Evolutionary conservation across 2,329 filamentous ascomycete genomes (phyloP), one percentile per base, ranked within the genome.

Genomic region (Neoscytalidium dimidiatum): DNA sequence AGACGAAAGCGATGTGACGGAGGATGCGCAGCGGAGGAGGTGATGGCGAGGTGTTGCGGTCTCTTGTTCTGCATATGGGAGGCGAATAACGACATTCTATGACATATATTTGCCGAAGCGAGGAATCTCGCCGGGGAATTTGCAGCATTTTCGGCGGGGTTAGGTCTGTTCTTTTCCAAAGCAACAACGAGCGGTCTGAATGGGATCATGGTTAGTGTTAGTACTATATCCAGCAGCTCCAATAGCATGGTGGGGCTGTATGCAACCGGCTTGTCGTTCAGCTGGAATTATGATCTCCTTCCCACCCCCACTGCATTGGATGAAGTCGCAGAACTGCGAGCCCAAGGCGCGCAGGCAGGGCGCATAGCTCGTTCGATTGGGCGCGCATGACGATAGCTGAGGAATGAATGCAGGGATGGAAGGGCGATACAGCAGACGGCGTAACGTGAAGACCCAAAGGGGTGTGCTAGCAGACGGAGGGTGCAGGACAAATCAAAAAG

Each of bases 1-100:
- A 67, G 84, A 86, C 44, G 87, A 89, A 71, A 64, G 63, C 53
- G 63, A 64, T 33, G 13, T 64, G 41, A 60, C 52, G 3, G 52
- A 58, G 13, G 63, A 64, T 23, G 52, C 53, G 29, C 29, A n/a
- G 29, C 41, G 63, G 9, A 49, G 53, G 17, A 33, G 63, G 14
- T 58, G 31, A 51, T 31, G 29, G 21, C 3, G n/a, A 43, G 14
- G 19, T 14, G 9, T 51, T 51, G 41, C 17, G 41, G 31, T 31
- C 35, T 46, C 11, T 33, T 31, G 7, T 33, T 46, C 26, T 60
- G 56, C 56, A 60, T 60, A 11, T 57, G 56, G 41, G 53, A 60
- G 41, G 56, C 33, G n/a, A 46, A 60, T 14, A 38, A 60, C 53
- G 21, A 33, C n/a, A n/a, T n/a, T n/a, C n/a, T n/a, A n/a, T n/a